phyloP scores from a whole-genome alignment of 257 asterid genomes.

The Nicotiana paniculata region DNA sequence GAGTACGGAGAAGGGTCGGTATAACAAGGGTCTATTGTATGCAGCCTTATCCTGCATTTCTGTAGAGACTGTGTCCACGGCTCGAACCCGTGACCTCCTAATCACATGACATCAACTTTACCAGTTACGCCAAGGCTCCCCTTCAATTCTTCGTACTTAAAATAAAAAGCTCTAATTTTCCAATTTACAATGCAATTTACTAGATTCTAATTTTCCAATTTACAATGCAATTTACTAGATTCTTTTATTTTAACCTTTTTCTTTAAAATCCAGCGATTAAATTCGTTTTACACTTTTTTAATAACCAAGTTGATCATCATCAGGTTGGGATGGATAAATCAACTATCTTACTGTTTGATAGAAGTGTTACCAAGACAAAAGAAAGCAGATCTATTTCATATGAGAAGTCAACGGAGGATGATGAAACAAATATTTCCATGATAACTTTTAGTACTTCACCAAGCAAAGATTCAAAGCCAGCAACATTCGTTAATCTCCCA shows the following conservation, averaged over 20 bases:
- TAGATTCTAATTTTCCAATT: too few species aligned
- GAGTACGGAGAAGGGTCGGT: too few species aligned
- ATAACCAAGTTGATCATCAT: not conserved
- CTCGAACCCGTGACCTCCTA: too few species aligned
- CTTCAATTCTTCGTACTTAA: too few species aligned
- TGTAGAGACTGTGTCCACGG: too few species aligned
- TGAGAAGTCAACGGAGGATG: not conserved
- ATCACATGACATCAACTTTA: too few species aligned
- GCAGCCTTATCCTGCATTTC: too few species aligned
- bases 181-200: not conserved
- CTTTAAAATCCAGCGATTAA: not conserved
- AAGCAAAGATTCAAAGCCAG: not conserved
- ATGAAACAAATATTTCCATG: not conserved
- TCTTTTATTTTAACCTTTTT: not conserved
- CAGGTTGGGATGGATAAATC: constrained; percentile 14
- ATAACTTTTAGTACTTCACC: constrained; percentile 11
- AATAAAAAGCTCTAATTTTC: not conserved
- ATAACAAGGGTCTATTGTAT: too few species aligned
- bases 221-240: too few species aligned
- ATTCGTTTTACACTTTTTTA: not conserved
- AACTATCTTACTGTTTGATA: not conserved
- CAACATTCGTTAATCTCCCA: not conserved
- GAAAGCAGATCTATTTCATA: not conserved
- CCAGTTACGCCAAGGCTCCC: too few species aligned
- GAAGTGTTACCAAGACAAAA: not conserved